Base-by-base conservation (phyloP, 164 flowering plant genomes). In the Vitis vinifera region DNA sequence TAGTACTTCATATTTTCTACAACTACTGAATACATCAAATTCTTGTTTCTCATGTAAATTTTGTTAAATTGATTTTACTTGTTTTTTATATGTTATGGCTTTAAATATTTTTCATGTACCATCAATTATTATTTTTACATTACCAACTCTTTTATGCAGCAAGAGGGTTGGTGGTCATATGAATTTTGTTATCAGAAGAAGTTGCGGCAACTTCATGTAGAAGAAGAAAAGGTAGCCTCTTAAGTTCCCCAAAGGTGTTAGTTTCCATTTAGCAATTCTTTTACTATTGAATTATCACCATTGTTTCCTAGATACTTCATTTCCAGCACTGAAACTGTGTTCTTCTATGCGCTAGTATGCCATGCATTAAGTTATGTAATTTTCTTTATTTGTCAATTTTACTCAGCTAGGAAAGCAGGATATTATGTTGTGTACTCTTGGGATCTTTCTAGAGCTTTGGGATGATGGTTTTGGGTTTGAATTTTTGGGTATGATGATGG, bases 131-230 rank as follows among this genome's bases (percentile, higher is more conserved):
- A 55, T 19, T 55, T 56, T 70, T 59, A 56, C 31, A 47, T 63
- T 63, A 55, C 23, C 37, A 31, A 55, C 17, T 69, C 17, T 78
- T 71, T 59, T 65, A 13, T 88, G 87, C 94, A 95, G 99, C 98
- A 91, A 84, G 99, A 91, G 76, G 97, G 98, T 73, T 95, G 99
- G 99, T 95, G 99, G 99, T 78, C 91, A 4, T 95, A 95, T 72
- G 99, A 95, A 69, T 91, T 95, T 68, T 95, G 99, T 76, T 89
- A 90, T 70, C 87, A 85, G 62, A 83, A 83, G 75, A 77, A 67
- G 68, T 60, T 95, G 79, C 81, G 94, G 52, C 99, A 95, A 74
- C 19, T 95, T 73, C 99, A 95, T 82, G 15, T 88, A 79, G 97
- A 93, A 77, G 90, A 86, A 71, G 91, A 90, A 0, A 91, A 90